Conservation (phyloP, 2,329 filamentous ascomycete species). For the Pyrenochaeta sp. region DNA sequence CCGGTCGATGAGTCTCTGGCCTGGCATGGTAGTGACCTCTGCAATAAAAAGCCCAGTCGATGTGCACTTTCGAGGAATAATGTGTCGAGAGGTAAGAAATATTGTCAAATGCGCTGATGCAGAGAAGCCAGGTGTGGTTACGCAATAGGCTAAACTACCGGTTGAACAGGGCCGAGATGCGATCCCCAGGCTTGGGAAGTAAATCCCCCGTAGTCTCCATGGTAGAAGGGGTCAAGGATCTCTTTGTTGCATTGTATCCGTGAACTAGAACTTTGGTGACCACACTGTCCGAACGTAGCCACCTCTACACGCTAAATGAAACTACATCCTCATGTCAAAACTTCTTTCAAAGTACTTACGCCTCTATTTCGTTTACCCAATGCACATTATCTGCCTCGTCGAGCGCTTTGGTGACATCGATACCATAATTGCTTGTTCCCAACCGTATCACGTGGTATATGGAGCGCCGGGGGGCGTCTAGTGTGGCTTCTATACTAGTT, state of each 20-base stretch:
- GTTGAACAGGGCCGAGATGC: conserved; percentile 28
- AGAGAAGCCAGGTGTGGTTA: conserved; percentile 9
- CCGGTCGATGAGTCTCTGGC: conserved; percentile 63
- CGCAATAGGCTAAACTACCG: conserved; percentile 38
- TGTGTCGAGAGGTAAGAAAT: conserved; percentile 6
- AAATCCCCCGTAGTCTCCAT: not conserved
- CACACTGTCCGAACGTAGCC: not conserved
- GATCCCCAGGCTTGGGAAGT: conserved; percentile 14
- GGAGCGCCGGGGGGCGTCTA: too few species aligned
- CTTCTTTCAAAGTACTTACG: not conserved
- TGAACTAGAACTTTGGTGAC: not conserved
- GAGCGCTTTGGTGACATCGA: too few species aligned
- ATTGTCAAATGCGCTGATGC: conserved; percentile 3
- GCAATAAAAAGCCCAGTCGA: not conserved
- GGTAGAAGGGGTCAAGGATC: not conserved
- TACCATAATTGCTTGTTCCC: too few species aligned
- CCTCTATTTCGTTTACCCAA: too few species aligned
- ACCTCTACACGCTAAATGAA: not conserved
- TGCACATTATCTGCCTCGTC: too few species aligned
- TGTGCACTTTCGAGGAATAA: conserved; percentile 38
- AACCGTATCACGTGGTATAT: too few species aligned
- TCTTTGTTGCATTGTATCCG: not conserved
- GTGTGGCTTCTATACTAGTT: too few species aligned
- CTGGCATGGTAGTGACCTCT: conserved; percentile 10
- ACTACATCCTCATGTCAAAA: not conserved